Conservation (phyloP, 176 grass and related monocot species). For the Zoysia japonica region DNA sequence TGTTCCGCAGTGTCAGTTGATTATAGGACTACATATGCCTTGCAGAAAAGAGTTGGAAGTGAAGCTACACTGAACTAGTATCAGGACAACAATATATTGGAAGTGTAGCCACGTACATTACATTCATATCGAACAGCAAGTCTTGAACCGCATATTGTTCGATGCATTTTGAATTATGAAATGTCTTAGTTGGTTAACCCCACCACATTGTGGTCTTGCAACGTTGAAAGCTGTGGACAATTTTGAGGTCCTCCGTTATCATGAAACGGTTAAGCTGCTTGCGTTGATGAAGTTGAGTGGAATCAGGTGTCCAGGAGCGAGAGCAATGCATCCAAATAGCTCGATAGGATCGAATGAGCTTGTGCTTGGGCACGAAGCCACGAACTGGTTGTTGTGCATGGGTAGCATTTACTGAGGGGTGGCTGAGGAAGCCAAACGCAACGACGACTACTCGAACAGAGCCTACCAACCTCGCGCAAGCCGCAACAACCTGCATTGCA, state of each 20-base stretch:
- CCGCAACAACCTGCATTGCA: constrained; percentile 3
- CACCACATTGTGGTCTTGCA: constrained; percentile 24
- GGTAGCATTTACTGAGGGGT: constrained; percentile 45
- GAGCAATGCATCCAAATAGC: background rate
- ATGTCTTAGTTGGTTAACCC: constrained; percentile 40
- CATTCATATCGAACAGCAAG: background rate
- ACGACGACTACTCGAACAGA: background rate
- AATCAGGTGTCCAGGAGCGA: background rate
- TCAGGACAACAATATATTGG: background rate
- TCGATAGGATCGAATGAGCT: background rate
- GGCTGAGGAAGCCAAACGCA: background rate
- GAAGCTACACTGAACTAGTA: background rate
- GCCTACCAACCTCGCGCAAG: constrained; percentile 6
- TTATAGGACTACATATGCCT: constrained; percentile 25
- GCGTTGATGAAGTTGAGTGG: background rate
- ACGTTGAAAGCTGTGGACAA: constrained; percentile 24
- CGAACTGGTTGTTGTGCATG: constrained; percentile 46
- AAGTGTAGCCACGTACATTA: background rate
- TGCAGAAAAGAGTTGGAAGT: background rate
- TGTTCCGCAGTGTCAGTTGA: constrained; percentile 20
- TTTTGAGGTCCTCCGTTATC: background rate
- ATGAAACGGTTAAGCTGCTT: constrained; percentile 6
- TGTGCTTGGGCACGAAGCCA: constrained; percentile 14
- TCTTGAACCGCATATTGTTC: constrained; percentile 1
- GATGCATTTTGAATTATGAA: constrained; percentile 34